These are phyloP conservation scores for Kwoniella sp. DNA, from an alignment of 768 basidiomycete species.

Conservation along the genomic window DNA sequence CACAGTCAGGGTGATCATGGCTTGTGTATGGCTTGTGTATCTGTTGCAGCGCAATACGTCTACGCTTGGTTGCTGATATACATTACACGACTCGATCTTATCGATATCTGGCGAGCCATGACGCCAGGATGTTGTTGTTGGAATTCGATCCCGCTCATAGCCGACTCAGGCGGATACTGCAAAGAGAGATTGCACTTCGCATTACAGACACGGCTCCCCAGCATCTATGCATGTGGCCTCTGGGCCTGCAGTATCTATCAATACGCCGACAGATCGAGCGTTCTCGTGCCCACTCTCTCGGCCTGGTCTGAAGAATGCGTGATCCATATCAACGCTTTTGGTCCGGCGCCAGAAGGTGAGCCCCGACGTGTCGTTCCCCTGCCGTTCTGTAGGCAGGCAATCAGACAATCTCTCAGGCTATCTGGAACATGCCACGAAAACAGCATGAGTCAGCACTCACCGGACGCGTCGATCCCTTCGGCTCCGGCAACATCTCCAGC, in stretches of 20 bases:
- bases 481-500: slow-evolving; percentile 55
- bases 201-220: too few relatives aligned
- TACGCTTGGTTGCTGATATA: too few relatives aligned
- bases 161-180: too few relatives aligned
- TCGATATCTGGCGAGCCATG: too few relatives aligned
- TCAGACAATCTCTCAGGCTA: not conserved
- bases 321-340: slow-evolving; percentile 76
- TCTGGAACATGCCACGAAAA: not conserved
- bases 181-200: too few relatives aligned
- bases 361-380: not conserved
- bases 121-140: too few relatives aligned
- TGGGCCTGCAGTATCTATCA: not conserved
- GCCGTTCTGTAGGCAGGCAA: not conserved
- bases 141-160: too few relatives aligned
- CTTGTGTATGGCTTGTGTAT: not conserved
- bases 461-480: slow-evolving; percentile 5
- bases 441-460: not conserved
- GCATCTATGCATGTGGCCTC: too few relatives aligned
- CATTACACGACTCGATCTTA: too few relatives aligned
- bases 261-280: slow-evolving; percentile 26
- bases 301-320: slow-evolving; percentile 82
- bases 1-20: not conserved
- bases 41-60: too few relatives aligned
- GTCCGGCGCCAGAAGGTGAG: slow-evolving; percentile 23
- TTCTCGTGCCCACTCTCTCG: slow-evolving; percentile 65